A percentile compares a stretch with the other conserved stretches of the same genome.
These are phyloP conservation scores for Kazachstania africana DNA, from an alignment of 805 yeast genomes.

Conservation along the genomic window DNA sequence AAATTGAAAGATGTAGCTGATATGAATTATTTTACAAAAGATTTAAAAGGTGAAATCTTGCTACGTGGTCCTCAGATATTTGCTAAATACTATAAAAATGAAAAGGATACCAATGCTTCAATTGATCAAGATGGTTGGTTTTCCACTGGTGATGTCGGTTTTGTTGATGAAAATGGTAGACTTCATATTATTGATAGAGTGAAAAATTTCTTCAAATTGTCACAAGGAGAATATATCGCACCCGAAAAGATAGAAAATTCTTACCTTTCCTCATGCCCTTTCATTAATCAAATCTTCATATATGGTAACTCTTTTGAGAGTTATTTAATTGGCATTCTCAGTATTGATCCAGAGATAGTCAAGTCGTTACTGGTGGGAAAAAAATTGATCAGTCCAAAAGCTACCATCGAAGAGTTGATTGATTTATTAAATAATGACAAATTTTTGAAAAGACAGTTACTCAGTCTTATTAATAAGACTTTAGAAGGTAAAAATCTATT, in stretches of 20 bases:
- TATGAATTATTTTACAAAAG: conserved; percentile 39
- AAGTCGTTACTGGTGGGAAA: conserved; percentile 22
- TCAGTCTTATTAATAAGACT: conserved; percentile 19
- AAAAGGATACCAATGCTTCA: conserved; percentile 40
- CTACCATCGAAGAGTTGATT: conserved; percentile 23
- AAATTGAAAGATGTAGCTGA: conserved; percentile 54
- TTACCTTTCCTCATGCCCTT: conserved; percentile 42
- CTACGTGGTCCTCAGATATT: conserved; percentile 57
- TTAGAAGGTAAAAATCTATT: too few species aligned
- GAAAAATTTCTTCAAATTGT: conserved; percentile 62
- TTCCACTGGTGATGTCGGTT: conserved; percentile 55
- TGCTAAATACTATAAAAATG: conserved; percentile 42
- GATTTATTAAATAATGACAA: conserved; percentile 12
- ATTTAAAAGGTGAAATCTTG: conserved; percentile 48
- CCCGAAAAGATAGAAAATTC: conserved; percentile 64
- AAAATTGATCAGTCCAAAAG: conserved; percentile 22
- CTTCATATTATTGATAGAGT: conserved; percentile 59
- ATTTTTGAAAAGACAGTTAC: conserved; percentile 8
- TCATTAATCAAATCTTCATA: conserved; percentile 41
- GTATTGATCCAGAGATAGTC: conserved; percentile 42
- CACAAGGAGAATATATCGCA: conserved; percentile 60
- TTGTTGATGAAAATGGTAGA: conserved; percentile 40
- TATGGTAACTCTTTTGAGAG: conserved; percentile 54
- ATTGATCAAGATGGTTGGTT: conserved; percentile 54
- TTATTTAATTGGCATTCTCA: conserved; percentile 48